These are phyloP conservation scores for Vicia faba DNA, from an alignment of 306 rosid genomes.

Conservation along the genomic window DNA sequence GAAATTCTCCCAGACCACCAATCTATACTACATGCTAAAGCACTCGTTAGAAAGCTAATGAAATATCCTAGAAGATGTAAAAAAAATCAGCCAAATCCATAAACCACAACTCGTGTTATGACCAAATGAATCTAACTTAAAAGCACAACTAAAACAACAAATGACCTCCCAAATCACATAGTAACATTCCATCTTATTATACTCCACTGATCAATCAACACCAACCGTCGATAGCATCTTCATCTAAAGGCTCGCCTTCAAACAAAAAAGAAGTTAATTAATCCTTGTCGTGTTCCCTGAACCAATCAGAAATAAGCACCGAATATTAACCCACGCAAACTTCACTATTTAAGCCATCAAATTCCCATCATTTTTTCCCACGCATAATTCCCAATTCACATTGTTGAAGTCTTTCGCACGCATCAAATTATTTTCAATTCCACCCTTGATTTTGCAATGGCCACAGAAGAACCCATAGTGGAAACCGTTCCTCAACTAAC, in stretches of 20 bases:
- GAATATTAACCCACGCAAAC: slow-evolving; percentile 29
- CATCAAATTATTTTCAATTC: background rate
- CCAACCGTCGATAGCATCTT: slow-evolving; percentile 50
- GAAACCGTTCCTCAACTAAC: slow-evolving; percentile 32
- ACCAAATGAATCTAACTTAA: slow-evolving; percentile 50
- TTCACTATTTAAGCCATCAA: slow-evolving; percentile 64
- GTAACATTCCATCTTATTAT: no score
- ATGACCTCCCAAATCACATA: background rate
- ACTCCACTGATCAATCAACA: slow-evolving; percentile 1
- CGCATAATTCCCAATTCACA: slow-evolving; percentile 44
- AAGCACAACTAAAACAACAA: slow-evolving; percentile 63
- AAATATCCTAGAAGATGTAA: slow-evolving; percentile 40
- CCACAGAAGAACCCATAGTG: slow-evolving; percentile 56
- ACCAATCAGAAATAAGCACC: slow-evolving; percentile 61
- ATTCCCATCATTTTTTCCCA: slow-evolving; percentile 46
- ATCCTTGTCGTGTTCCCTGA: slow-evolving; percentile 55
- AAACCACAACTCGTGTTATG: slow-evolving; percentile 21
- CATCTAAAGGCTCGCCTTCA: slow-evolving; percentile 72
- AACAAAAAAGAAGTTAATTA: slow-evolving; percentile 36
- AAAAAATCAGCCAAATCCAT: slow-evolving; percentile 35
- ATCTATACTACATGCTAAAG: background rate
- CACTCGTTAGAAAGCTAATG: slow-evolving; percentile 59
- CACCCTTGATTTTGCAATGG: slow-evolving; percentile 40
- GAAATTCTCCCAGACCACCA: slow-evolving; percentile 36
- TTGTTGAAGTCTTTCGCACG: no score